A percentile compares a stretch with the other conserved stretches of the same genome.
Evolutionary conservation across 2,329 filamentous ascomycete species (phyloP).

Genomic region (Arthrobotrys iridis): DNA sequence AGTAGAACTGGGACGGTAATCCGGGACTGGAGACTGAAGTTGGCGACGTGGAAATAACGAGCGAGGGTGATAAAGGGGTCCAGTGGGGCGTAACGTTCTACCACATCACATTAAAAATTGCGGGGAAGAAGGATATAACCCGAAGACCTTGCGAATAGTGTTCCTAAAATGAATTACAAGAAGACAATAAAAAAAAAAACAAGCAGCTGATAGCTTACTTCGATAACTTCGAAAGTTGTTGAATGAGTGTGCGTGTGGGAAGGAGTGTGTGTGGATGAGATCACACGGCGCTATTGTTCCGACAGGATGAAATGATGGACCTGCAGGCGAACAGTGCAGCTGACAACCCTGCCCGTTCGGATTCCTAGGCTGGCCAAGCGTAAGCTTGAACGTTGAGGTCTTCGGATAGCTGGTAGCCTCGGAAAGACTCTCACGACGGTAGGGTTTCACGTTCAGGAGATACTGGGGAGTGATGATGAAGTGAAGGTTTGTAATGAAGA

Average conservation of each 20-base stretch:
- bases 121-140: conserved; percentile 2
- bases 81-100: conserved; percentile 5
- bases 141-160: conserved; percentile 3
- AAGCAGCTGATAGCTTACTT: conserved; percentile 10
- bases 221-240: conserved; percentile 6
- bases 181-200: background rate
- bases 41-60: background rate
- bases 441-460: background rate
- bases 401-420: background rate
- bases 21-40: background rate
- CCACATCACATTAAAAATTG: conserved; percentile 23
- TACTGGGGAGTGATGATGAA: background rate
- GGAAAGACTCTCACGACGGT: conserved; percentile 1
- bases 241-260: conserved; percentile 5
- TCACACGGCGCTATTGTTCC: conserved; percentile 44
- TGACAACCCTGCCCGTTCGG: conserved; percentile 39
- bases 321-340: conserved; percentile 49
- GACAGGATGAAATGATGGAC: conserved; percentile 41
- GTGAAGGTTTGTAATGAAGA: background rate
- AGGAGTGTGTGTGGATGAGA: conserved; percentile 47
- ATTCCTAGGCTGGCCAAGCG: background rate
- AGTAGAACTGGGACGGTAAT: conserved; percentile 8
- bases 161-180: background rate
- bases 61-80: conserved; percentile 18
- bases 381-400: background rate